Base-by-base conservation (phyloP, 1,284 basidiomycete species). In the Rhodotorula sp. region DNA sequence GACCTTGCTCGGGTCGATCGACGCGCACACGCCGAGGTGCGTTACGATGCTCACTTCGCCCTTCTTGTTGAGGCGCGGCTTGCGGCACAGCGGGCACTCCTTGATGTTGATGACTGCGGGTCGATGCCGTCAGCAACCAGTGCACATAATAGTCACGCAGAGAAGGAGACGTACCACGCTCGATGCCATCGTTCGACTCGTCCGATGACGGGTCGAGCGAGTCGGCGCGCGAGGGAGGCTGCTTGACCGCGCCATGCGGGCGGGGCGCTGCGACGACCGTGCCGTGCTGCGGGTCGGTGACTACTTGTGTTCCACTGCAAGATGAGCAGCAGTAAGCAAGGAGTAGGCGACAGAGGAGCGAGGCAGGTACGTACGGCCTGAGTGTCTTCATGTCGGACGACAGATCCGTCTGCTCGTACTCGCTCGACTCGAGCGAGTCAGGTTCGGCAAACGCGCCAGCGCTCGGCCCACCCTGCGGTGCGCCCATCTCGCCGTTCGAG, bases 101-200 rank as follows among this genome's bases (percentile, higher is more conserved):
- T 91, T 92, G 78, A 98, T 89, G 79, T 96, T 97, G 84, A 98
- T 96, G 17, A 99, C 89, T 19, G 88, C 81, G 97, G 93, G 12
- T 2, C 9, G 13, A 19, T 1, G 23, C 17, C 3, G 50, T 42
- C 23, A 19, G 41, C 25, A 14, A 34, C 23, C 27, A 10, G 16
- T 3, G 23, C 23, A 7, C 27, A 25, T 4, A 16, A 9, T 16
- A 48, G 25, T 17, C 7, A 4, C 14, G 46, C 44, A 10, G 19
- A 34, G 21, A 19, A n/a, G n/a, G 49, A 34, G 34, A 67, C 72
- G 45, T 14, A 73, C 68, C 66, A 44, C 71, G 64, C 61, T 73
- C 73, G 50, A 68, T 62, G 41, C 45, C 71, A 48, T 60, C 58
- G 4, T 59, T 8, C 0, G 17, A 34, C 10, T 48, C 73, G 52